Conservation (phyloP, 441 rosid genomes). For the Euphorbia corollata region DNA sequence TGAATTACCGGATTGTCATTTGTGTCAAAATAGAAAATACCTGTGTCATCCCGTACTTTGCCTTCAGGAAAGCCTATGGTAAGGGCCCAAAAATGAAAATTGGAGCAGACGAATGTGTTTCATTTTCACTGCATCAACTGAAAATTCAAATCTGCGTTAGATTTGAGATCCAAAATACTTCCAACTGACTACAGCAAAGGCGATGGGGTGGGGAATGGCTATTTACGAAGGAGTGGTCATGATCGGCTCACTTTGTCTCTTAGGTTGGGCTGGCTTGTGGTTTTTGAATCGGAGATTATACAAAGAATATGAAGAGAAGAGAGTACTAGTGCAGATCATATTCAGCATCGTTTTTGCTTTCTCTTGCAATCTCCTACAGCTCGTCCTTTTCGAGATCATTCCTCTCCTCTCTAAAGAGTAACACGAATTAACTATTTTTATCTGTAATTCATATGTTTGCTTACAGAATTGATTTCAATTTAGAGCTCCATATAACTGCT, state of each 20-base stretch:
- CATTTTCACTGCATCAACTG: neutral
- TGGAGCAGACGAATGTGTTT: too few relatives aligned
- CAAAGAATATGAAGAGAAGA: slow-evolving; percentile 96
- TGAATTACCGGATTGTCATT: too few relatives aligned
- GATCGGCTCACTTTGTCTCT: slow-evolving; percentile 56
- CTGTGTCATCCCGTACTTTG: too few relatives aligned
- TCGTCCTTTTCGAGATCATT: slow-evolving; percentile 93
- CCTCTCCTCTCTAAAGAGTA: slow-evolving; percentile 88
- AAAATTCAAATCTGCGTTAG: neutral
- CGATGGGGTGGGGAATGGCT: slow-evolving; percentile 70
- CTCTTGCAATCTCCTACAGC: slow-evolving; percentile 97
- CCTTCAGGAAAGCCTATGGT: too few relatives aligned
- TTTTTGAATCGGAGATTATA: slow-evolving; percentile 74
- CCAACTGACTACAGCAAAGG: neutral
- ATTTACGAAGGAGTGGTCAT: slow-evolving; percentile 65
- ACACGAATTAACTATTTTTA: neutral
- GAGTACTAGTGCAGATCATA: slow-evolving; percentile 84
- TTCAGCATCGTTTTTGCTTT: slow-evolving; percentile 93
- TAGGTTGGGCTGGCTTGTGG: slow-evolving; percentile 93
- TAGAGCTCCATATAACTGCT: neutral
- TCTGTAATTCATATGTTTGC: neutral
- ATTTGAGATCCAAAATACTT: neutral
- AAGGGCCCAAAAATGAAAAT: too few relatives aligned
- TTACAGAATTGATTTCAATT: slow-evolving; percentile 4
- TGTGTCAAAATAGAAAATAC: too few relatives aligned